phyloP scores from a whole-genome alignment of 495 filamentous ascomycete genomes.

The Neurospora sp. region DNA sequence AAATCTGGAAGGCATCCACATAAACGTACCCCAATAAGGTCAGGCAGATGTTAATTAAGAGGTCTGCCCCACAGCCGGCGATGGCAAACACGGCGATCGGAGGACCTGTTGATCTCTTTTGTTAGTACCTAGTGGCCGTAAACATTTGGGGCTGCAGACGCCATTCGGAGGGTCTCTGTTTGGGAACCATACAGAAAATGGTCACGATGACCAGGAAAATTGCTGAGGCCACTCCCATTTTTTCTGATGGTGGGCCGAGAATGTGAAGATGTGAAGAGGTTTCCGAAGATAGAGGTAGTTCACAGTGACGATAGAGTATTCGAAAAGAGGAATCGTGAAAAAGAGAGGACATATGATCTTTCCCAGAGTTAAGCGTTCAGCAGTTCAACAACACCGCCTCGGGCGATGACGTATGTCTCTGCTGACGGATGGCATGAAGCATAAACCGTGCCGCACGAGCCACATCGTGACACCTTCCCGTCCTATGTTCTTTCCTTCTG shows the following conservation, averaged over 20 bases:
- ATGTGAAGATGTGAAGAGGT: not conserved
- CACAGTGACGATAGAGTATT: not conserved
- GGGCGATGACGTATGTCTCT: not conserved
- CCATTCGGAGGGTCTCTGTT: not conserved
- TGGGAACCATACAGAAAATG: constrained; percentile 36
- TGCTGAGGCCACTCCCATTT: constrained; percentile 45
- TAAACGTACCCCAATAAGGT: constrained; percentile 46
- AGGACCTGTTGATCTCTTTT: constrained; percentile 22
- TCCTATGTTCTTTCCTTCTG: not conserved
- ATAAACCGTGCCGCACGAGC: not conserved
- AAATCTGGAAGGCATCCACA: not conserved
- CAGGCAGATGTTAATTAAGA: constrained; percentile 82
- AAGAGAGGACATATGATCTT: not conserved
- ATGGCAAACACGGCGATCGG: constrained; percentile 32
- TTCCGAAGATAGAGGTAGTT: not conserved
- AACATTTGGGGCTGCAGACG: not conserved
- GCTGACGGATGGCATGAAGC: not conserved
- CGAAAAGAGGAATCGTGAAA: not conserved
- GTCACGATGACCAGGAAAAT: constrained; percentile 48
- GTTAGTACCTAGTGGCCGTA: not conserved
- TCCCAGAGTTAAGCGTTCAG: not conserved
- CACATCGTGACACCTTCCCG: not conserved
- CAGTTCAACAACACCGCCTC: constrained; percentile 3
- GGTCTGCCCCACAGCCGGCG: constrained; percentile 57
- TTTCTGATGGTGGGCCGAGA: not conserved